phyloP scores from a whole-genome alignment of 768 basidiomycete genomes.

The Gelatoporia subvermispora region DNA sequence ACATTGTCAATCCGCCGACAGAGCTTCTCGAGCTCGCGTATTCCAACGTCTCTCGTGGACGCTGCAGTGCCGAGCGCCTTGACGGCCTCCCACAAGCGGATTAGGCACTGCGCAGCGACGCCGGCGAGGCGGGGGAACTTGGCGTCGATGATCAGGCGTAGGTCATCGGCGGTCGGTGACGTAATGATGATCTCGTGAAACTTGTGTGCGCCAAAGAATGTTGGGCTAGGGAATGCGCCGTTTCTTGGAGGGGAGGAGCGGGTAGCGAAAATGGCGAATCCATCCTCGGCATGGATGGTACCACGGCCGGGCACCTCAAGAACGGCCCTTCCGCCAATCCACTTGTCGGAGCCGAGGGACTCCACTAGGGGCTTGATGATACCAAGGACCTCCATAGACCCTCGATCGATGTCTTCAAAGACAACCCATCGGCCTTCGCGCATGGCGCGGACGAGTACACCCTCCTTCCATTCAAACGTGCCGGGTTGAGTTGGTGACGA shows the following conservation, averaged over 20 bases:
- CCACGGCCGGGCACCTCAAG: slow-evolving; percentile 75
- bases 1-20: slow-evolving; percentile 66
- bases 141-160: slow-evolving; percentile 61
- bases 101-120: slow-evolving; percentile 42
- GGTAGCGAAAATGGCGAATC: slow-evolving; percentile 88
- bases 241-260: slow-evolving; percentile 54
- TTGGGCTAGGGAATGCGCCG: slow-evolving; percentile 48
- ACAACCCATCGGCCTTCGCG: slow-evolving; percentile 90
- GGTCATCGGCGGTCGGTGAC: slow-evolving; percentile 61
- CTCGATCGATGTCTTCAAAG: slow-evolving; percentile 88
- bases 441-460: slow-evolving; percentile 86
- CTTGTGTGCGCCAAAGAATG: slow-evolving; percentile 84
- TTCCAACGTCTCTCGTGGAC: slow-evolving; percentile 57
- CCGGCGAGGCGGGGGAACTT: slow-evolving; percentile 63
- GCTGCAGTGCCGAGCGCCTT: slow-evolving; percentile 44
- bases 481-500: slow-evolving; percentile 83
- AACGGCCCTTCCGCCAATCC: slow-evolving; percentile 67
- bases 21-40: slow-evolving; percentile 81
- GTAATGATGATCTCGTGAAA: slow-evolving; percentile 66
- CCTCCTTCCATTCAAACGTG: slow-evolving; percentile 95
- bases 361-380: slow-evolving; percentile 82
- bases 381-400: slow-evolving; percentile 84
- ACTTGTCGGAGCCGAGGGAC: slow-evolving; percentile 60
- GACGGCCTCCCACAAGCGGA: slow-evolving; percentile 67
- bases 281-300: slow-evolving; percentile 66